Evolutionary conservation across 2,329 filamentous ascomycete species (phyloP), one percentile per base, ranked within the genome.

Genomic region (Xylariaceae sp.): DNA sequence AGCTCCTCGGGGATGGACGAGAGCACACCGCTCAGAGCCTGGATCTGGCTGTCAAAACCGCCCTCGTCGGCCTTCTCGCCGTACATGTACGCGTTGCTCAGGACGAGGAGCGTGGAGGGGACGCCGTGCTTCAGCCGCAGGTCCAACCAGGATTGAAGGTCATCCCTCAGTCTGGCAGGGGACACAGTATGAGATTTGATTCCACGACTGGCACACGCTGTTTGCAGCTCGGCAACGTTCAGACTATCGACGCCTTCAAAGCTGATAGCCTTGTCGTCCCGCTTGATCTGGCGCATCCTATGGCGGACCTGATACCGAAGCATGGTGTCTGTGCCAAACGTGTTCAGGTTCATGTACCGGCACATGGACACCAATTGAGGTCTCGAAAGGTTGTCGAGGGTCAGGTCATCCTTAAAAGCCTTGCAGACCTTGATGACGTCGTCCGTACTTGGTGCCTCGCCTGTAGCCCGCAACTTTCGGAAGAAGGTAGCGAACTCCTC

Each of bases 401-500:
- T 98, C 51, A 98, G 59, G 59, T 98, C 92, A 57, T 98, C 92
- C 60, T 92, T 93, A 77, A 98, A 98, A 45, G 94, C 83, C 72
- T 95, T 93, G 78, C 92, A 96, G 43, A 98, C 90, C 64, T 92
- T 94, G 70, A 98, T 94, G 43, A 98, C 87, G 56, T 98, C 92
- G 46, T 89, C 75, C 34, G 80, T 75, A 4, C 85, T 92, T 1
- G 92, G 92, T 29, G 82, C 72, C 66, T 96, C 90, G 44, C 90
- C 92, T 1, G 90, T 95, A 13, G 86, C 80, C 34, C 92, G 75
- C 42, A 96, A 77, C 69, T 98, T 98, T 57, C 86, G 83, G 80
- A 98, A 98, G 65, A 98, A 98, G 52, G 90, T 86, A 40, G 83
- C 75, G 51, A 98, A 98, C 58, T 96, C 92, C 48, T 94, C 88